Base-by-base conservation (phyloP, 2,329 filamentous ascomycete species). In the Botrytis hyacinthi region DNA sequence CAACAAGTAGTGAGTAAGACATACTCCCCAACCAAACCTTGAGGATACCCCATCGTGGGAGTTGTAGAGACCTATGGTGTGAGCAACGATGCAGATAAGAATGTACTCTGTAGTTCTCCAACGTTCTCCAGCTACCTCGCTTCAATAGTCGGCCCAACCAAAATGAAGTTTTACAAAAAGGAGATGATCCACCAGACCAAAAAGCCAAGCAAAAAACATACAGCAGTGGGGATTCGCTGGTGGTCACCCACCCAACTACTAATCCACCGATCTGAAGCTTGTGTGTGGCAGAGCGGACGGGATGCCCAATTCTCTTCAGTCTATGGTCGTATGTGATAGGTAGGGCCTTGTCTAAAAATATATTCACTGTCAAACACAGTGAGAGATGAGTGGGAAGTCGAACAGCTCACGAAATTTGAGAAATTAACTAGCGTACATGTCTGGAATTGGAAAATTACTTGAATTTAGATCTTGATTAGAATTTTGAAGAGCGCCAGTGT, bases 321-420 rank as follows among this genome's bases (percentile, higher is more conserved):
- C 60, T 62, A 62, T 62, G 60, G 60, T 62, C 37, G 60, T 62
- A 62, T 66, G 44, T 66, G 29, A 0, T 0, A 1, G 10, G 0
- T 0, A 0, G 0, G 0, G 2, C 0, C 6, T 9, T 37, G 16
- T 66, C 10, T 14, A 2, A 6, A 16, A 37, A 18, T 66, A 66
- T 37, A 35, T 66, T 1, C 32, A 66, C 12, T 16, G 2, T 18
- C 1, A 18, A 0, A 29, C 14, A 18, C 6, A 57, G 51, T 57
- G 14, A 54, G 3, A 51, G 26, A 51, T 14, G 26, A 29, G n/a
- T 54, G 12, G 14, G 18, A 18, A 57, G n/a, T 57, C n/a, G 16
- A 29, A n/a, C 3, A 32, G 16, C 51, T 29, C 6, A 57, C 6
- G 6, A 32, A 18, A 16, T 32, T 16, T 9, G 7, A 57, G 14